Conservation (phyloP, 2,329 filamentous ascomycete species). For the Diplodia corticola region DNA sequence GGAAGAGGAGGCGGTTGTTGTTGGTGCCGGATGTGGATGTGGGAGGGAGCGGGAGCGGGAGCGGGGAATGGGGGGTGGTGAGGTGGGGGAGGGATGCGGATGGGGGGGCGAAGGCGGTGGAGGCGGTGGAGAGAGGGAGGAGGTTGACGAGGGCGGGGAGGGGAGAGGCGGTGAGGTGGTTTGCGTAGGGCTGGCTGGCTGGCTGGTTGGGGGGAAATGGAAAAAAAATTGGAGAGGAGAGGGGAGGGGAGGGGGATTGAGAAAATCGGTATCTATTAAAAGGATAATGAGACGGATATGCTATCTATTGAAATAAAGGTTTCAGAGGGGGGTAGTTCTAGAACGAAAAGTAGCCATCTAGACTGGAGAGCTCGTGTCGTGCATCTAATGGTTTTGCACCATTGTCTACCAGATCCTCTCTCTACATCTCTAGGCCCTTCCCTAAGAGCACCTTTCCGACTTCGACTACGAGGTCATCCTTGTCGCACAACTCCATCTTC, state of each 20-base stretch:
- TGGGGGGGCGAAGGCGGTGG: not conserved
- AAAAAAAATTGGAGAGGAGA: not conserved
- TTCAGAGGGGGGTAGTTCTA: no score
- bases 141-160: not conserved
- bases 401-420: not conserved
- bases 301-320: no score
- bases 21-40: not conserved
- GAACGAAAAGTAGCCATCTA: not conserved
- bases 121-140: not conserved
- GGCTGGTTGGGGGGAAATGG: not conserved
- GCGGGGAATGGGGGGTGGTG: not conserved
- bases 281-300: not conserved
- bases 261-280: not conserved
- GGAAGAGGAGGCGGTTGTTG: not conserved
- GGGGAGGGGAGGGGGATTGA: no score
- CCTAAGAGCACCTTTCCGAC: constrained; percentile 19
- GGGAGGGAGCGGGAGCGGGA: no score
- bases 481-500: constrained; percentile 11
- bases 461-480: constrained; percentile 16
- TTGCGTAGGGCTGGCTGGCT: no score
- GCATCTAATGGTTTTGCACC: not conserved
- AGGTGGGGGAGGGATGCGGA: not conserved
- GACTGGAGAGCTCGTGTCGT: not conserved
- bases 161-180: not conserved
- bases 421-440: constrained; percentile 20